Conservation (phyloP, 2,329 filamentous ascomycete genomes). For the Sordariomycetes sp. region DNA sequence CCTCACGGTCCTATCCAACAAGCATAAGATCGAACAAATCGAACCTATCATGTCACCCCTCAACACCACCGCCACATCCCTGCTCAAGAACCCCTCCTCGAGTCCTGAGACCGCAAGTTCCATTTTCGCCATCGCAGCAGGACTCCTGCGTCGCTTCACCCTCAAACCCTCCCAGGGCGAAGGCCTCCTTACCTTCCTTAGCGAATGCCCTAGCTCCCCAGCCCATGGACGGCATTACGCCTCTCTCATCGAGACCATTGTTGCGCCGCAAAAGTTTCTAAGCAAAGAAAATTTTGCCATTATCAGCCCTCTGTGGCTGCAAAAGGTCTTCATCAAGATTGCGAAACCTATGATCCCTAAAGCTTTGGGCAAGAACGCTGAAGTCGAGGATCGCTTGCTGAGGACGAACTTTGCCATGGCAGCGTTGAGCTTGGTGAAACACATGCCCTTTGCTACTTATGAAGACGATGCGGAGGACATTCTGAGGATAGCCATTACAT, state of each 20-base stretch:
- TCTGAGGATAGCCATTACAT: constrained; percentile 38
- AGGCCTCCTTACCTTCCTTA: constrained; percentile 22
- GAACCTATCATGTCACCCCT: constrained; percentile 12
- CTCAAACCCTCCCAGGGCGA: constrained; percentile 24
- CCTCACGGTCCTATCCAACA: constrained; percentile 33
- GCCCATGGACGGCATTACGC: constrained; percentile 27
- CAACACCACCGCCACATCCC: background rate
- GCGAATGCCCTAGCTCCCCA: constrained; percentile 21
- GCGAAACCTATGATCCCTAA: constrained; percentile 31
- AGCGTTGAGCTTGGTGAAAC: constrained; percentile 37
- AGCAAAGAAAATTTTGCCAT: constrained; percentile 30
- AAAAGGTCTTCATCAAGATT: constrained; percentile 39
- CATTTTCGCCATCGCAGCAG: constrained; percentile 24
- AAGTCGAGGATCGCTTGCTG: constrained; percentile 14
- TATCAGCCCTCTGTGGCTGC: constrained; percentile 35
- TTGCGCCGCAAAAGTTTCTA: constrained; percentile 27
- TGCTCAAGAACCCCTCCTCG: too few relatives aligned
- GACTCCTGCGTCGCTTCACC: constrained; percentile 26
- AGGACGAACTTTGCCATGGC: constrained; percentile 35
- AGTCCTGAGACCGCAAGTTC: too few relatives aligned
- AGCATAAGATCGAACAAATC: constrained; percentile 27
- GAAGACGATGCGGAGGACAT: constrained; percentile 38
- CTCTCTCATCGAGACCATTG: constrained; percentile 30
- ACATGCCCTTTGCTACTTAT: constrained; percentile 41
- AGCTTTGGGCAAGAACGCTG: constrained; percentile 20